Evolutionary conservation across 345 rosid species (phyloP).

Genomic region (Hibiscus trionum): DNA sequence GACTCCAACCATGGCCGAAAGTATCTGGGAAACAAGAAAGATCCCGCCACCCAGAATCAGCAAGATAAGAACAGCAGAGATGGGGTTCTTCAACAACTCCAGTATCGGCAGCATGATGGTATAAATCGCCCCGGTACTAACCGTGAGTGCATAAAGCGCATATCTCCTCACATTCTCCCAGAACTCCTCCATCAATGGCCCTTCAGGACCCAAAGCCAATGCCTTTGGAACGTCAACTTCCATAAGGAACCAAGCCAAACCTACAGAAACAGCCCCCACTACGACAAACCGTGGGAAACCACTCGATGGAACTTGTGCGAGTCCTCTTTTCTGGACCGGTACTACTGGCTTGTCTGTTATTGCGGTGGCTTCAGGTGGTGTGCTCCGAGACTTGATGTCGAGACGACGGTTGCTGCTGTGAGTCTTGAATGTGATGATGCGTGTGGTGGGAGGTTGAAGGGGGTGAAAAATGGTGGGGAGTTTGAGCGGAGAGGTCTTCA

Average conservation of each 20-base stretch:
- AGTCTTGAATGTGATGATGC: not conserved
- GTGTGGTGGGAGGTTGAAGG: not conserved
- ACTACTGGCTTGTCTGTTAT: not conserved
- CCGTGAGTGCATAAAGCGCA: slow-evolving; percentile 86
- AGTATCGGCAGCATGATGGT: slow-evolving; percentile 50
- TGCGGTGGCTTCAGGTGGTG: not conserved
- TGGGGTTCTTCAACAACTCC: slow-evolving; percentile 79
- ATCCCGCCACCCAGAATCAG: slow-evolving; percentile 60
- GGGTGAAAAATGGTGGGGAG: not conserved
- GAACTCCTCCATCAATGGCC: slow-evolving; percentile 84
- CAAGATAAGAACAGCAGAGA: slow-evolving; percentile 62
- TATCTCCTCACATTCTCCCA: slow-evolving; percentile 99
- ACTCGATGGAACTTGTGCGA: slow-evolving; percentile 15
- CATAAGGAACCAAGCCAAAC: slow-evolving; percentile 38
- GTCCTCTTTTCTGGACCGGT: not conserved
- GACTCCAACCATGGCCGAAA: slow-evolving; percentile 79
- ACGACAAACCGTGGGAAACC: slow-evolving; percentile 30
- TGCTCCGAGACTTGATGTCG: not conserved
- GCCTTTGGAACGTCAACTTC: slow-evolving; percentile 56
- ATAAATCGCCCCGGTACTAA: slow-evolving; percentile 83
- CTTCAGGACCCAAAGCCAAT: slow-evolving; percentile 79
- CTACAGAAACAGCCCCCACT: slow-evolving; percentile 50
- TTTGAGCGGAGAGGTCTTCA: slow-evolving; percentile 27
- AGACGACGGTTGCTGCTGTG: not conserved
- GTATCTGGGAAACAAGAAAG: slow-evolving; percentile 62